Base-by-base conservation (phyloP, 352 stramenopile species). In the Pythium aquatile region DNA sequence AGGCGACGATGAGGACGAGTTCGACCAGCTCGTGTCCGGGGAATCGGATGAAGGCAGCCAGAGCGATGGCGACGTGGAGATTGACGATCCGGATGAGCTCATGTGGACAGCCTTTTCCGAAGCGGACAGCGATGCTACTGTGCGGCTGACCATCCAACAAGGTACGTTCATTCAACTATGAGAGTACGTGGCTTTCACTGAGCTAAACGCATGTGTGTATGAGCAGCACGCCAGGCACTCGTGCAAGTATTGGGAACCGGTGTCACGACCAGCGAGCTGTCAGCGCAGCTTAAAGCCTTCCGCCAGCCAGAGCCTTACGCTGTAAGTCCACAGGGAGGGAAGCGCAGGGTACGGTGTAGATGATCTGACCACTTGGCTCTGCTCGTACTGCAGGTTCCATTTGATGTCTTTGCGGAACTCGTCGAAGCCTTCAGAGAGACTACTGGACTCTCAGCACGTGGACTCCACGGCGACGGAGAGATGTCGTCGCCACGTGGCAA, bases 101-200 rank as follows among this genome's bases (percentile, higher is more conserved):
- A 68, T 91, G 20, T 88, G 84, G 81, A 81, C 72, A 0, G 76
- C 81, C 3, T 94, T 91, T 60, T 76, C 68, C 5, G 68, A 84
- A 20, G 80, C 73, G 1, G 83, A 91, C 24, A 32, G 37, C 1
- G 65, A 74, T 35, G 61, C 58, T 37, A 70, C 49, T n/a, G 83
- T 83, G 0, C 59, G 74, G 13, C 60, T 94, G 16, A 76, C 81
- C 1, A 29, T 84, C 10, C 59, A 68, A 5, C 79, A 92, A 65
- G 77, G 85, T 92, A 72, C 42, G 47, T 39, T 24, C 20, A 24
- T 24, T 24, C 20, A 24, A 24, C 32, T 44, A 52, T 16, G 39
- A 20, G 3, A 16, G 39, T 11, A 35, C 32, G 32, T 35, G 32
- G 32, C 35, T 10, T 17, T 8, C 9, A 58, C 3, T 20, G 20